A percentile compares a stretch with the other conserved stretches of the same genome.
These are phyloP conservation scores for Cutaneotrichosporon sp. DNA, from an alignment of 1,284 basidiomycete genomes.

Conservation along the genomic window DNA sequence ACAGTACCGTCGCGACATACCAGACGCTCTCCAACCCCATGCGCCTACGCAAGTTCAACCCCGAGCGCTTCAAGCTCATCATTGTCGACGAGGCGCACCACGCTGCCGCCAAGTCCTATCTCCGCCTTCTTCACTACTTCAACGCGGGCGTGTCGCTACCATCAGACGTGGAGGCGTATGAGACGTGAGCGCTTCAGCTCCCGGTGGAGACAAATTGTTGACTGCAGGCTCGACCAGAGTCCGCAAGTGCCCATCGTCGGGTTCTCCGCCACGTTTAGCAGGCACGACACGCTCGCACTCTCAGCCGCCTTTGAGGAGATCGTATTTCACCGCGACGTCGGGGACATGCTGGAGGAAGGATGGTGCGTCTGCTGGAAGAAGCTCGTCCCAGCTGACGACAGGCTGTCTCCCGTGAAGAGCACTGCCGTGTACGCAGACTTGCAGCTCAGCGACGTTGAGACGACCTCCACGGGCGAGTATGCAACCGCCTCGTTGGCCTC, in stretches of 20 bases:
- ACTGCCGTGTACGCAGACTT: constrained; percentile 75
- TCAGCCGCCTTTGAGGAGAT: constrained; percentile 86
- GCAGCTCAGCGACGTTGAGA: constrained; percentile 65
- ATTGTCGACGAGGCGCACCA: constrained; percentile 96
- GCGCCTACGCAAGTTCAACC: constrained; percentile 77
- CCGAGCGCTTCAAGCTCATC: constrained; percentile 69
- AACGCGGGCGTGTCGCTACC: constrained; percentile 42
- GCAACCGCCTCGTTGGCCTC: constrained; percentile 69
- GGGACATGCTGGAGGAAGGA: constrained; percentile 88
- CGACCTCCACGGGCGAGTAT: constrained; percentile 74
- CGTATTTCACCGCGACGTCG: constrained; percentile 90
- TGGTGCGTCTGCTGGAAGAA: constrained; percentile 60
- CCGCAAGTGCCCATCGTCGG: constrained; percentile 76
- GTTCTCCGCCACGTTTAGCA: constrained; percentile 91
- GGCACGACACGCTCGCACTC: constrained; percentile 87
- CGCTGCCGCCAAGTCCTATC: constrained; percentile 77
- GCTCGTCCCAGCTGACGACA: constrained; percentile 41
- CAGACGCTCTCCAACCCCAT: constrained; percentile 73
- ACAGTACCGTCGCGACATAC: constrained; percentile 85
- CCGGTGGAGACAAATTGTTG: not conserved
- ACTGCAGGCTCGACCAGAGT: constrained; percentile 21
- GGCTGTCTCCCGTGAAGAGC: constrained; percentile 80
- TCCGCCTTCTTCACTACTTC: constrained; percentile 47
- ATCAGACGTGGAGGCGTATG: constrained; percentile 25
- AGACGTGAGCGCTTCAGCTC: constrained; percentile 17